phyloP scores from a whole-genome alignment of 78 protist species.

The Monosiga brevicollis region DNA sequence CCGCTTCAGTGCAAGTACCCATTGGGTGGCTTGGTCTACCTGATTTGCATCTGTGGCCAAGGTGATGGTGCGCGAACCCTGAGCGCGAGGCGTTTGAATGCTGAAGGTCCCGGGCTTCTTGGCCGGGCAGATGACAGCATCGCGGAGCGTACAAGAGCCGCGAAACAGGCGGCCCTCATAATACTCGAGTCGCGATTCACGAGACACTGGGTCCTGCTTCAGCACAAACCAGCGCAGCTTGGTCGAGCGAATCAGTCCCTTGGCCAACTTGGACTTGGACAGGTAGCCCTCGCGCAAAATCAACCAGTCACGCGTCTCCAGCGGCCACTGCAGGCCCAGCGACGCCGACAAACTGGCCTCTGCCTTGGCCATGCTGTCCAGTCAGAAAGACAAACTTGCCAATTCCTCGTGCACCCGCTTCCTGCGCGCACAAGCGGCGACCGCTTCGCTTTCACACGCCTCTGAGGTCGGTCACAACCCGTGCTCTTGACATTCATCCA shows the following conservation, averaged over 20 bases:
- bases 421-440: too few relatives aligned
- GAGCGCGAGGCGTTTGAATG: not conserved
- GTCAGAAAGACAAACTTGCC: too few relatives aligned
- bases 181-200: not conserved
- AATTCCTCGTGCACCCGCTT: too few relatives aligned
- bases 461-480: too few relatives aligned
- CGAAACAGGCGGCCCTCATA: not conserved
- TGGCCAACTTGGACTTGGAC: not conserved
- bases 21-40: not conserved
- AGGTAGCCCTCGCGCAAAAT: not conserved
- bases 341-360: too few relatives aligned
- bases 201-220: not conserved
- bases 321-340: not conserved
- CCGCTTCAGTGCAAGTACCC: not conserved
- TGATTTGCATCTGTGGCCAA: not conserved
- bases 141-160: not conserved
- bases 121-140: not conserved
- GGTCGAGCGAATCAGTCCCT: not conserved
- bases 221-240: not conserved
- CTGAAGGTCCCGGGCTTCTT: not conserved
- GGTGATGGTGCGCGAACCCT: not conserved
- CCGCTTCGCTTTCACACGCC: too few relatives aligned
- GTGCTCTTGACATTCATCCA: too few relatives aligned
- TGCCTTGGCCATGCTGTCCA: too few relatives aligned
- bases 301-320: not conserved